phyloP scores from a whole-genome alignment of 306 rosid genomes.

The Spatholobus suberectus region DNA sequence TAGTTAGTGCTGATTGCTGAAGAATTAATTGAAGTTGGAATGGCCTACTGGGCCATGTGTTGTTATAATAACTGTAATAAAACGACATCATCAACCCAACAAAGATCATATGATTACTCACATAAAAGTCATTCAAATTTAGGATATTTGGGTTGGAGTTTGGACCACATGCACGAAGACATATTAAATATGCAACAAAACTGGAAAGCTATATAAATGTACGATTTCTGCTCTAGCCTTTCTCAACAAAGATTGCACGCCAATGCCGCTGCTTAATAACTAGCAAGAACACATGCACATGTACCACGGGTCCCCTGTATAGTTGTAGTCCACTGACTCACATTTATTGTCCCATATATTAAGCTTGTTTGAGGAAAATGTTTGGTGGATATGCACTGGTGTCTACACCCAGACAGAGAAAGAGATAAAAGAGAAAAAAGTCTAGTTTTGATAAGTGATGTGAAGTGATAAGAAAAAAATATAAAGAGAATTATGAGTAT shows the following conservation, averaged over 20 bases:
- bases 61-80: background rate
- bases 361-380: background rate
- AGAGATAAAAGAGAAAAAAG: no score
- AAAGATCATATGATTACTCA: slow-evolving; percentile 21
- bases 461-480: no score
- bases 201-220: slow-evolving; percentile 33
- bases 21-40: slow-evolving; percentile 28
- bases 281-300: slow-evolving; percentile 36
- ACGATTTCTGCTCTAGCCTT: slow-evolving; percentile 28
- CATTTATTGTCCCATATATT: slow-evolving; percentile 11
- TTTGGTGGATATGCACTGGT: background rate
- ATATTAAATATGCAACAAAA: slow-evolving; percentile 34
- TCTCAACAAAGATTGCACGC: slow-evolving; percentile 37
- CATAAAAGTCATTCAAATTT: slow-evolving; percentile 16
- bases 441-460: no score
- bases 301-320: slow-evolving; percentile 33
- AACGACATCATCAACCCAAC: slow-evolving; percentile 24
- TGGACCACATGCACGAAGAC: slow-evolving; percentile 45
- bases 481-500: no score
- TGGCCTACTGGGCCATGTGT: background rate
- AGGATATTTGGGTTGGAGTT: slow-evolving; percentile 17
- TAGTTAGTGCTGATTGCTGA: background rate
- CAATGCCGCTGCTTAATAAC: slow-evolving; percentile 33
- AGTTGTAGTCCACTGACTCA: slow-evolving; percentile 38
- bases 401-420: no score